Evolutionary conservation across 2,329 filamentous ascomycete species (phyloP), one percentile per base, ranked within the genome.

Genomic region (Pseudocercospora macadamiae): DNA sequence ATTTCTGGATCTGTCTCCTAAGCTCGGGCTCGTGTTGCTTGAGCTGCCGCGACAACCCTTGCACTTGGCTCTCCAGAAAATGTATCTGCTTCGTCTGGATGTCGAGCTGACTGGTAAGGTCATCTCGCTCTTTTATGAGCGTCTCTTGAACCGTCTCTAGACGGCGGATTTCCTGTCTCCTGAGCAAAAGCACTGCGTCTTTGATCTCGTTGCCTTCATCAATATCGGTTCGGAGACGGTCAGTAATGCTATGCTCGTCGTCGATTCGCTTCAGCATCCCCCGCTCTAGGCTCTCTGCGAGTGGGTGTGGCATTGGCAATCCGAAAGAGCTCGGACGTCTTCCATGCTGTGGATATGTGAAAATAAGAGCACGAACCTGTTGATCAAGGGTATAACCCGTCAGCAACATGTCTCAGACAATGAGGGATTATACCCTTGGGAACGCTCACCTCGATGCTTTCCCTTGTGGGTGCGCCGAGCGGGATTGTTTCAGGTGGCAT

Each of bases 381-480:
- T n/a, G n/a, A n/a, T n/a, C n/a, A n/a, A n/a, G n/a, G n/a, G n/a
- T n/a, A n/a, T n/a, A n/a, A n/a, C n/a, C n/a, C n/a, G n/a, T n/a
- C n/a, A n/a, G n/a, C n/a, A n/a, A n/a, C n/a, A n/a, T n/a, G n/a
- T n/a, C n/a, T n/a, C n/a, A n/a, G n/a, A n/a, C n/a, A n/a, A n/a
- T n/a, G n/a, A n/a, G n/a, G n/a, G n/a, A n/a, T n/a, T n/a, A n/a
- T n/a, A n/a, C n/a, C n/a, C n/a, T n/a, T n/a, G n/a, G n/a, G n/a
- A n/a, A n/a, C n/a, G n/a, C n/a, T n/a, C n/a, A n/a, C n/a, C 54
- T 70, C 68, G 23, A 70, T 68, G 49, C 61, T 63, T 54, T 69
- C 66, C n/a, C 67, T 58, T 1, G 67, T 65, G 3, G 67, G 67
- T 18, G 64, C 51, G 30, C 45, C 56, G 14, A 57, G 8, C 14